Conservation (phyloP, 1,139 yeast species). For the Geotrichum reessii region DNA sequence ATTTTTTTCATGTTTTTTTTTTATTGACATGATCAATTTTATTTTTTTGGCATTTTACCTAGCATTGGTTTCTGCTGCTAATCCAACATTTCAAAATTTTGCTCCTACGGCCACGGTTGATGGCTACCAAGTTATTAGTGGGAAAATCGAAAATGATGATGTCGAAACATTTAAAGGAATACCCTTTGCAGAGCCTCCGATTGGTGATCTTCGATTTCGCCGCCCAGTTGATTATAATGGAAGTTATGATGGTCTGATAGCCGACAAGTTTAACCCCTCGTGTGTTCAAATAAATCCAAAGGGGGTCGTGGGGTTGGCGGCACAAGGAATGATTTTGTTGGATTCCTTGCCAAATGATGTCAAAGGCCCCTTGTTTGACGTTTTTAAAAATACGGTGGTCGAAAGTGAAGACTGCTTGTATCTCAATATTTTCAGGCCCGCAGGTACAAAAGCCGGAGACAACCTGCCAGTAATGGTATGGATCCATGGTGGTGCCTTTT, state of each 20-base stretch:
- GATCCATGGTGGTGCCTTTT: slow-evolving; percentile 33
- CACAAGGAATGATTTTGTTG: not conserved
- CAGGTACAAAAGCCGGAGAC: slow-evolving; percentile 10
- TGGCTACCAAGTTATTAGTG: slow-evolving; percentile 11
- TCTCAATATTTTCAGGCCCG: slow-evolving; percentile 23
- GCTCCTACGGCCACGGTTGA: slow-evolving; percentile 10
- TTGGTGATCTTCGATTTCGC: slow-evolving; percentile 25
- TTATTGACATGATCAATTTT: not conserved
- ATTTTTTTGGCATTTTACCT: no score
- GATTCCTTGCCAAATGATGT: not conserved
- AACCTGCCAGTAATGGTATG: slow-evolving; percentile 31
- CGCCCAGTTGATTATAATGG: slow-evolving; percentile 23
- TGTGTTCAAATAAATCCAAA: slow-evolving; percentile 12
- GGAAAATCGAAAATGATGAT: slow-evolving; percentile 1
- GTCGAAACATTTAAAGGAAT: slow-evolving; percentile 27
- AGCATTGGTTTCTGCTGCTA: not conserved
- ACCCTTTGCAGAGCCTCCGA: slow-evolving; percentile 30
- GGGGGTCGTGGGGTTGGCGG: not conserved
- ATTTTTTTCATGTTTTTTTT: no score
- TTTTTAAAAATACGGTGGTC: not conserved
- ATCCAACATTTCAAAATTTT: not conserved
- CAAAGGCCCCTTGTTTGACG: not conserved
- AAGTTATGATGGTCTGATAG: slow-evolving; percentile 14
- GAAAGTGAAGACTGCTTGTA: slow-evolving; percentile 26
- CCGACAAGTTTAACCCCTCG: slow-evolving; percentile 3